These are phyloP conservation scores for Gossypium turneri DNA, from an alignment of 345 rosid species.

Conservation along the genomic window DNA sequence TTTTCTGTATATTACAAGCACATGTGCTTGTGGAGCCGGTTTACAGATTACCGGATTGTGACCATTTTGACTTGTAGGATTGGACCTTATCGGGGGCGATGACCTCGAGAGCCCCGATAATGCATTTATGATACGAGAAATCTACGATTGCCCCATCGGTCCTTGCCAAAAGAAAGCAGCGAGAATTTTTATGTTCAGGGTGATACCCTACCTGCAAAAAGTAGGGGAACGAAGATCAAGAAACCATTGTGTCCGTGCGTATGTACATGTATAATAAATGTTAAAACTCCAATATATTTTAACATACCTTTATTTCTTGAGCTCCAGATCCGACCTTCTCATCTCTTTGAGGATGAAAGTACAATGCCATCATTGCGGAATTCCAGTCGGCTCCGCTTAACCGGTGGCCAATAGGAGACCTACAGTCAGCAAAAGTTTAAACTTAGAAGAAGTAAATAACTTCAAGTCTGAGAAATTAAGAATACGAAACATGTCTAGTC, in stretches of 20 bases:
- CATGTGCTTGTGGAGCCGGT: not conserved
- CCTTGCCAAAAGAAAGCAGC: slow-evolving; percentile 70
- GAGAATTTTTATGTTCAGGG: slow-evolving; percentile 45
- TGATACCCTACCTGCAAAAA: slow-evolving; percentile 53
- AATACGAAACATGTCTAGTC: too few relatives aligned
- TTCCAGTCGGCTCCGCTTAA: slow-evolving; percentile 50
- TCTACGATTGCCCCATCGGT: slow-evolving; percentile 68
- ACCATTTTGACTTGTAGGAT: slow-evolving; percentile 41
- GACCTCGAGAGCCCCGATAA: slow-evolving; percentile 59
- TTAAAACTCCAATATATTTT: too few relatives aligned
- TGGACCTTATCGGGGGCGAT: slow-evolving; percentile 55
- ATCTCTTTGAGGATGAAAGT: slow-evolving; percentile 69
- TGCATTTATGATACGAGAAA: slow-evolving; percentile 84
- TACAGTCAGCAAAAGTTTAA: slow-evolving; percentile 18
- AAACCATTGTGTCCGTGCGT: not conserved
- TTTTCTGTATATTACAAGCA: slow-evolving; percentile 14
- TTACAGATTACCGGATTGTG: slow-evolving; percentile 3
- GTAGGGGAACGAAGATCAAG: not conserved
- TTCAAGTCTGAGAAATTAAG: slow-evolving; percentile 44
- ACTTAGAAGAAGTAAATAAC: slow-evolving; percentile 29
- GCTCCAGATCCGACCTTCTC: slow-evolving; percentile 77
- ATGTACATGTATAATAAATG: too few relatives aligned
- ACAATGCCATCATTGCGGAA: slow-evolving; percentile 44
- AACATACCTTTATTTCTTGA: slow-evolving; percentile 52
- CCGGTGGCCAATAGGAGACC: slow-evolving; percentile 52